Base-by-base conservation (phyloP, 1,139 yeast species). In the Kodamaea anthophila region DNA sequence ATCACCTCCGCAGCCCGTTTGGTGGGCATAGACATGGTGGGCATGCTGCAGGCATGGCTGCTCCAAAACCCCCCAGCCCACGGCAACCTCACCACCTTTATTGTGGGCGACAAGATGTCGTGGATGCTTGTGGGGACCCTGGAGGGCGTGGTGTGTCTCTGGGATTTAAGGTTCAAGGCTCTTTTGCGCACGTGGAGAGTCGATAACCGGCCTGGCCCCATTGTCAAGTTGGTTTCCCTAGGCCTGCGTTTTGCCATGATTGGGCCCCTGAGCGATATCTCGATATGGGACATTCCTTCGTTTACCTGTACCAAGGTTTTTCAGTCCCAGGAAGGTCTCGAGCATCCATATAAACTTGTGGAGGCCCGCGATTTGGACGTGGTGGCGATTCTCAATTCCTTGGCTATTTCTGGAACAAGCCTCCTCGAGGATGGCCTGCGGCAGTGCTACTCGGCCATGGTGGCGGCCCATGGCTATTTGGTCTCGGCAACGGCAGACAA, bases 101-200 rank as follows among this genome's bases (percentile, higher is more conserved):
- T 74, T 1, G 54, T 81, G n/a, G 83, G 79, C 36, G 53, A 55
- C 1, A 39, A 51, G 5, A 53, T 63, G 58, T 43, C 51, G 5
- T 85, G 96, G 88, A 44, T 83, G 4, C 51, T 86, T 4, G 49
- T 81, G 3, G 96, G 96, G 0, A 84, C 96, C 0, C 60, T 72
- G 1, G 70, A 68, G 26, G 97, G 97, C 2, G 58, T 78, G 1
- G 50, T 91, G 18, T 76, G 76, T 38, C 53, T 91, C 13, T 87
- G 96, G 94, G 96, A 88, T 52, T 43, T 83, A 24, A 60, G 95
- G 32, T 85, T 86, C 49, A 65, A 65, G 22, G 42, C 81, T 0
- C 56, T 72, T 27, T 60, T 84, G 16, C 77, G 72, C 37, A 60
- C 79, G 1, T 83, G 87, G 77, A 67, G 69, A 5, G 62, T 51